Base-by-base conservation (phyloP, 1,139 yeast genomes). In the Eremothecium gossypii region DNA sequence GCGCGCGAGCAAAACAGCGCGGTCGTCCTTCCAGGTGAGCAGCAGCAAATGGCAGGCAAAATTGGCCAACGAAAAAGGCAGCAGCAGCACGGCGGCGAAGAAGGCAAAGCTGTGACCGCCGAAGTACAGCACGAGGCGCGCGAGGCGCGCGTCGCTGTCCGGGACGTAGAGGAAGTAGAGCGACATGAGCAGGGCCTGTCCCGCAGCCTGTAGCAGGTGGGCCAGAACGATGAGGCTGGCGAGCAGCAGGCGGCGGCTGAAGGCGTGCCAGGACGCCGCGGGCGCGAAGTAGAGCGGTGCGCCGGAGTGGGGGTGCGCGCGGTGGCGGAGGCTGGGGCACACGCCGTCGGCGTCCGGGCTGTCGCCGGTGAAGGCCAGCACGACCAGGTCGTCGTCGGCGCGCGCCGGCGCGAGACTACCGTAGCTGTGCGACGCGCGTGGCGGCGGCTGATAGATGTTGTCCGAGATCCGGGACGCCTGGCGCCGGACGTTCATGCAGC, bases 151-250 rank as follows among this genome's bases (percentile, higher is more conserved):
- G 30, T 53, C 54, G 41, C 60, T 61, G 6, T 54, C 57, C 8
- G 59, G 57, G 8, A 59, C 61, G 45, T 55, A 61, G 28, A 58
- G 59, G 52, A 61, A 60, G 44, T 59, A 61, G 8, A 60, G 56
- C 26, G 65, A 61, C 29, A 56, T 42, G 2, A 61, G 42, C 28
- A 61, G 49, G 3, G 57, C 46, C 43, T 60, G 58, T 1, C 65
- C 65, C 9, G 57, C 48, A 7, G 49, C 46, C 23, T 52, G 41
- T 27, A 54, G 27, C 4, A 53, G 45, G 34, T 54, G 55, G 38
- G 53, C 49, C 9, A 49, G 8, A 6, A 58, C 34, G 2, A 55
- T 47, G 14, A 56, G 31, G 36, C 41, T 36, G 23, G 42, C 28
- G 8, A 41, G 28, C 8, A 40, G 29, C 8, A 46, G 34, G 30